phyloP scores from a whole-genome alignment of 1,139 yeast genomes.

The Candida tetrigidarum region DNA sequence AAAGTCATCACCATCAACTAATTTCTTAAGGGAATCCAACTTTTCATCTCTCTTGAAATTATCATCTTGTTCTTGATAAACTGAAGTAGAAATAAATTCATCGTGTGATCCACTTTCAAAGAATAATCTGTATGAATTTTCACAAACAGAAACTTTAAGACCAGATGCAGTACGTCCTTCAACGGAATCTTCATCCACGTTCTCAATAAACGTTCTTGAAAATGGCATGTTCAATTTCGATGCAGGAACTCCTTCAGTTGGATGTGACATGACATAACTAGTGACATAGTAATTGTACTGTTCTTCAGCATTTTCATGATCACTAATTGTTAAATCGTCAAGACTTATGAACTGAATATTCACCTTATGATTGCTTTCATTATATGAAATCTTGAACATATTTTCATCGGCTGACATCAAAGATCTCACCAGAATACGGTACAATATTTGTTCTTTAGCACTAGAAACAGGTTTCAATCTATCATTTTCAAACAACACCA shows the following conservation, averaged over 20 bases:
- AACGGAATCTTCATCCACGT: conserved; percentile 60
- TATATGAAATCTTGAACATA: conserved; percentile 84
- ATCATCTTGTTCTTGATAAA: conserved; percentile 42
- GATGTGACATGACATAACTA: conserved; percentile 91
- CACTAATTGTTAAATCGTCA: conserved; percentile 85
- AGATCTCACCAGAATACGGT: conserved; percentile 85
- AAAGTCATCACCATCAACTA: conserved; percentile 37
- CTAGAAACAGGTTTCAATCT: conserved; percentile 65
- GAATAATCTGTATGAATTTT: conserved; percentile 77
- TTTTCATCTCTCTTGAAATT: conserved; percentile 28
- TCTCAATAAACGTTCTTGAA: conserved; percentile 61
- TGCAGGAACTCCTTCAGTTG: conserved; percentile 97
- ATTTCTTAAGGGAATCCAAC: conserved; percentile 27
- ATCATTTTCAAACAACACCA: conserved; percentile 81
- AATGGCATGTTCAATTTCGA: conserved; percentile 76
- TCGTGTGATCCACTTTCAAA: conserved; percentile 86
- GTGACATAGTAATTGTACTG: conserved; percentile 93
- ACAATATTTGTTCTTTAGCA: conserved; percentile 86
- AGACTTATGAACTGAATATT: conserved; percentile 83
- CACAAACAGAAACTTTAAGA: conserved; percentile 80
- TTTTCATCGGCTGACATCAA: conserved; percentile 86
- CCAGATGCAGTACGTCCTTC: conserved; percentile 72
- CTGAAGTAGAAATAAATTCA: conserved; percentile 66
- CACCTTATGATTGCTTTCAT: conserved; percentile 56
- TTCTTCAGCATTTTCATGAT: conserved; percentile 74